These are phyloP conservation scores for Cryptosporidium viatorum DNA, from an alignment of 169 alveolate species.

Conservation along the genomic window DNA sequence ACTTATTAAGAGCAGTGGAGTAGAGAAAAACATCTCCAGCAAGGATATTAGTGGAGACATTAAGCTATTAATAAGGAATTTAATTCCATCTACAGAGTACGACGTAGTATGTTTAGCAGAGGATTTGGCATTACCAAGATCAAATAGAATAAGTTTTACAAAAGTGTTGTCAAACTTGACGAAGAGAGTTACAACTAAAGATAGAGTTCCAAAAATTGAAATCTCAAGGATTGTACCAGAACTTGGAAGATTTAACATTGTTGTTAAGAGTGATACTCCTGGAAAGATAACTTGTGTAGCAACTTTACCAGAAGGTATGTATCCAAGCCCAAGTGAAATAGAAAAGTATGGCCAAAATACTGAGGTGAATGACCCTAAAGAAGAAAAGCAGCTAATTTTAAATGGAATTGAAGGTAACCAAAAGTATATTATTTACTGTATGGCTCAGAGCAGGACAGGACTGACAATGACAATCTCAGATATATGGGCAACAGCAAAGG, in stretches of 20 bases:
- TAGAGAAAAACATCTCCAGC: slow-evolving; percentile 12
- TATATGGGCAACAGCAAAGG: slow-evolving; percentile 79
- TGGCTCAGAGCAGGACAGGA: slow-evolving; percentile 78
- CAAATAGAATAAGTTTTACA: slow-evolving; percentile 74
- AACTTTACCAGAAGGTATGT: slow-evolving; percentile 78
- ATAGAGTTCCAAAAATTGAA: slow-evolving; percentile 77
- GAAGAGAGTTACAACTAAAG: slow-evolving; percentile 69
- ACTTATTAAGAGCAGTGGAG: slow-evolving; percentile 46
- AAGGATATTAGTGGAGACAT: neutral
- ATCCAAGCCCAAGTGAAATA: slow-evolving; percentile 78
- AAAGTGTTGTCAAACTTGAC: slow-evolving; percentile 57
- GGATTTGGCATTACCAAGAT: slow-evolving; percentile 78
- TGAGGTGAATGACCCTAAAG: slow-evolving; percentile 56
- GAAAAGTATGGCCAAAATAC: slow-evolving; percentile 77
- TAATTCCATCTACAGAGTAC: slow-evolving; percentile 78
- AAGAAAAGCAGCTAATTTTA: slow-evolving; percentile 65
- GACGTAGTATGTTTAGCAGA: slow-evolving; percentile 77
- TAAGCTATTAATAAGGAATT: slow-evolving; percentile 40
- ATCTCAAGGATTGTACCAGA: slow-evolving; percentile 71
- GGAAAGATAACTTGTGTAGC: slow-evolving; percentile 81
- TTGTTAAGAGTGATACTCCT: slow-evolving; percentile 78
- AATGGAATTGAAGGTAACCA: slow-evolving; percentile 80
- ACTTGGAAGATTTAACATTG: slow-evolving; percentile 76
- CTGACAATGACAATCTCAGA: slow-evolving; percentile 77
- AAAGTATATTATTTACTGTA: slow-evolving; percentile 78